phyloP scores from a whole-genome alignment of 331 rosid species.

The Prunus yedoensis region DNA sequence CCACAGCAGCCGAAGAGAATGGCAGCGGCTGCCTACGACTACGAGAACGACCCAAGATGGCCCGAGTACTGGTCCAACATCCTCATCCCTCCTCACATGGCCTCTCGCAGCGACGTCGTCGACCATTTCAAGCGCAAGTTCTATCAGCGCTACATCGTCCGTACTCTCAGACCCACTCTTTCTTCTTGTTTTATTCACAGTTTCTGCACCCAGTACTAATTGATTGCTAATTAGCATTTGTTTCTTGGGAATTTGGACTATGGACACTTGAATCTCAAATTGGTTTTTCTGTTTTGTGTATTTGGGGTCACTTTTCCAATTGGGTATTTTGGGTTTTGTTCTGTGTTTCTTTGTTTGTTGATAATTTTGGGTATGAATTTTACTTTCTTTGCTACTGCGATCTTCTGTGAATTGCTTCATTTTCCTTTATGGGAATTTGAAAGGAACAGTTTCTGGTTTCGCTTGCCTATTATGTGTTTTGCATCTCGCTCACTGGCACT shows the following conservation, averaged over 20 bases:
- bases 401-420: neutral
- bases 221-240: neutral
- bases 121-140: slow-evolving; percentile 88
- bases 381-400: neutral
- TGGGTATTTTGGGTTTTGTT: neutral
- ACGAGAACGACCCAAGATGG: slow-evolving; percentile 86
- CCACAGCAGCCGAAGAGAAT: slow-evolving; percentile 66
- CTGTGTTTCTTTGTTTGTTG: neutral
- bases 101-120: slow-evolving; percentile 69
- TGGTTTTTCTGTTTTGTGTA: neutral
- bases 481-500: no score
- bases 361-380: neutral
- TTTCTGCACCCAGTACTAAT: neutral
- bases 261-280: neutral
- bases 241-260: neutral
- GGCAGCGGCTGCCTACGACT: slow-evolving; percentile 86
- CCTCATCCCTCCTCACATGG: slow-evolving; percentile 81
- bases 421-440: neutral
- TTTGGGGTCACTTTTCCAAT: neutral
- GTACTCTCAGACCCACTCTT: slow-evolving; percentile 18
- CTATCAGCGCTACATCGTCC: slow-evolving; percentile 73
- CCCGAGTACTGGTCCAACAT: slow-evolving; percentile 87
- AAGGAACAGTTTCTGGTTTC: neutral
- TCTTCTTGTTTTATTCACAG: neutral
- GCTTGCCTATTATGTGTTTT: no score